Evolutionary conservation across 495 filamentous ascomycete species (phyloP).

Genomic region (Hypomontagnella submonticulosa): DNA sequence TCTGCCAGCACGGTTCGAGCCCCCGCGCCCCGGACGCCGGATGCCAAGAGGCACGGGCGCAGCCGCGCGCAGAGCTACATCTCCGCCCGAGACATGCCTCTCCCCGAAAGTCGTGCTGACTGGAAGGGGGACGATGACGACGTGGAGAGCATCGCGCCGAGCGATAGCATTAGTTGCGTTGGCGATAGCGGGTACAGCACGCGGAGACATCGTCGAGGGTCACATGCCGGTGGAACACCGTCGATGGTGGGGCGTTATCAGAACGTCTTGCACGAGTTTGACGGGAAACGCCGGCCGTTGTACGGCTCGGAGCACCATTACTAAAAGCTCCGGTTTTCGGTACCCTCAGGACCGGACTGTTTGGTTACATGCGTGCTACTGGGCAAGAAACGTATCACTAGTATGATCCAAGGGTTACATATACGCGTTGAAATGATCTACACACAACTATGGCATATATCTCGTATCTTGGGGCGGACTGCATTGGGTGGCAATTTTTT

Average conservation of each 20-base stretch:
- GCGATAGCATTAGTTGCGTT: slow-evolving; percentile 68
- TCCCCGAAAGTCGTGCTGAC: slow-evolving; percentile 35
- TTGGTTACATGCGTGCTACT: too few relatives aligned
- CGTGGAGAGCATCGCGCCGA: slow-evolving; percentile 55
- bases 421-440: neutral
- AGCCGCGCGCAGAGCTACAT: slow-evolving; percentile 43
- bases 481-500: neutral
- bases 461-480: slow-evolving; percentile 11
- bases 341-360: too few relatives aligned
- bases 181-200: slow-evolving; percentile 49
- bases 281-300: slow-evolving; percentile 30
- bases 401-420: too few relatives aligned
- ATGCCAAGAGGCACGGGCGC: neutral
- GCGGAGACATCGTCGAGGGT: slow-evolving; percentile 5
- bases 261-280: slow-evolving; percentile 37
- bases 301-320: slow-evolving; percentile 34
- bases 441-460: slow-evolving; percentile 19
- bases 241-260: slow-evolving; percentile 34
- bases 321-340: neutral
- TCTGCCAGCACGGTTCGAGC: slow-evolving; percentile 49
- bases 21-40: slow-evolving; percentile 15
- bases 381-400: too few relatives aligned
- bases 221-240: slow-evolving; percentile 9
- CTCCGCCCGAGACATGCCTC: slow-evolving; percentile 36
- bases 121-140: slow-evolving; percentile 33